Base-by-base conservation (phyloP, 106 monocot species). In the Ottelia alismoides region DNA sequence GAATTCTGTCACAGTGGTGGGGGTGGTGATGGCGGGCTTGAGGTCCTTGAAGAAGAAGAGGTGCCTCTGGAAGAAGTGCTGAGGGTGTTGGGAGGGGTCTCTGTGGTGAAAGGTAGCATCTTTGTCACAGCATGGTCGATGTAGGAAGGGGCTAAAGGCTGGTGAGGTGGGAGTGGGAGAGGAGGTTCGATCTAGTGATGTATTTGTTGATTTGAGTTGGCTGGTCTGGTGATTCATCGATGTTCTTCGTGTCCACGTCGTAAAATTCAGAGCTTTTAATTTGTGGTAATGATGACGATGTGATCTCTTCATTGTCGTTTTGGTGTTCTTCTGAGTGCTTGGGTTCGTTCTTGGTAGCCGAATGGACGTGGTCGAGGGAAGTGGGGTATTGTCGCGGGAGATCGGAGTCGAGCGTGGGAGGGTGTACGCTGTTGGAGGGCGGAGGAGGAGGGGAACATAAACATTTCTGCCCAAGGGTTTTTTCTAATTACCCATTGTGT, bases 61-160 rank as follows among this genome's bases (percentile, higher is more conserved):
- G n/a, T 57, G 21, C 30, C 55, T 50, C 20, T 83, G 74, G 23
- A 69, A 48, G 56, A 80, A 51, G 48, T 19, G 3, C 12, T 19
- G n/a, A n/a, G 18, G 18, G 5, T 3, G 20, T 4, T 59, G 29
- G 29, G 48, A 47, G 23, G 53, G 59, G 28, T 25, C 45, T 65
- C 61, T 22, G 78, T 72, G 3, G 55, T 35, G 14, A 56, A 56
- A 25, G 26, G 35, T 21, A 76, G 77, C 1, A 2, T 30, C 2
- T 47, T 10, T 58, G 31, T 74, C 48, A 52, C 27, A 2, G 4
- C 20, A n/a, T n/a, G n/a, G n/a, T n/a, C n/a, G 23, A 79, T 43
- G 27, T 78, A 81, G 22, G 66, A 70, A 0, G 94, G 94, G 9
- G 81, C 78, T 65, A 84, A 81, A 43, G 96, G 89, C 53, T 78